Conservation (phyloP, 1,139 yeast genomes). For the Fermentozyma sake region DNA sequence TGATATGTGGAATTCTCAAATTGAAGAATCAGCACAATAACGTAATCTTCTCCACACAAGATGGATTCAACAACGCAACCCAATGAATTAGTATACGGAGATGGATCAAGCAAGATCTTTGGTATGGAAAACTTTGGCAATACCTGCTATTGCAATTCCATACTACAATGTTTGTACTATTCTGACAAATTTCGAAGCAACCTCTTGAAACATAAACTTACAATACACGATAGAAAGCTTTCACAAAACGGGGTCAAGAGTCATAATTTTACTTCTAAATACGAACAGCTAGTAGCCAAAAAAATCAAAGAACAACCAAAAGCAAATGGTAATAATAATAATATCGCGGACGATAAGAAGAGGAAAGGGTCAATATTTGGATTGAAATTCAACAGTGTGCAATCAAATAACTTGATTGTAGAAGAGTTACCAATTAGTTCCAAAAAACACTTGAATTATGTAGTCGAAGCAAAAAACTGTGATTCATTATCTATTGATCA, state of each 20-base stretch:
- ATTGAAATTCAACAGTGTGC: slow-evolving; percentile 26
- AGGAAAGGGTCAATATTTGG: slow-evolving; percentile 24
- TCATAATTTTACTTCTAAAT: slow-evolving; percentile 44
- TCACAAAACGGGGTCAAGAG: slow-evolving; percentile 40
- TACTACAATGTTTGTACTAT: slow-evolving; percentile 81
- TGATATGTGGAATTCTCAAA: no score
- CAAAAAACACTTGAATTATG: slow-evolving; percentile 11
- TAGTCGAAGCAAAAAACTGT: slow-evolving; percentile 30
- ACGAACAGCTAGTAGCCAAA: slow-evolving; percentile 38
- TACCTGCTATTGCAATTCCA: slow-evolving; percentile 92
- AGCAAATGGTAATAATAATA: slow-evolving; percentile 5
- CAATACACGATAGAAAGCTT: slow-evolving; percentile 35
- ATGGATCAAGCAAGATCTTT: slow-evolving; percentile 69
- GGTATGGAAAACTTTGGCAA: slow-evolving; percentile 96
- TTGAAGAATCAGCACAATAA: no score
- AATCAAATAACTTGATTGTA: slow-evolving; percentile 7
- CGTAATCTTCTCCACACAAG: no score
- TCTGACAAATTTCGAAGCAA: slow-evolving; percentile 63
- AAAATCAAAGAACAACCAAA: slow-evolving; percentile 33
- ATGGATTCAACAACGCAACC: no score
- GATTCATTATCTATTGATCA: slow-evolving; percentile 35
- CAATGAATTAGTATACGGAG: slow-evolving; percentile 43
- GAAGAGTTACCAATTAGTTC: slow-evolving; percentile 1
- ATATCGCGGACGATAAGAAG: slow-evolving; percentile 2
- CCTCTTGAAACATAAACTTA: slow-evolving; percentile 34